A percentile compares a stretch with the other conserved stretches of the same genome.
Conservation (phyloP, 352 stramenopile species). For the Saprolegnia diclina region DNA sequence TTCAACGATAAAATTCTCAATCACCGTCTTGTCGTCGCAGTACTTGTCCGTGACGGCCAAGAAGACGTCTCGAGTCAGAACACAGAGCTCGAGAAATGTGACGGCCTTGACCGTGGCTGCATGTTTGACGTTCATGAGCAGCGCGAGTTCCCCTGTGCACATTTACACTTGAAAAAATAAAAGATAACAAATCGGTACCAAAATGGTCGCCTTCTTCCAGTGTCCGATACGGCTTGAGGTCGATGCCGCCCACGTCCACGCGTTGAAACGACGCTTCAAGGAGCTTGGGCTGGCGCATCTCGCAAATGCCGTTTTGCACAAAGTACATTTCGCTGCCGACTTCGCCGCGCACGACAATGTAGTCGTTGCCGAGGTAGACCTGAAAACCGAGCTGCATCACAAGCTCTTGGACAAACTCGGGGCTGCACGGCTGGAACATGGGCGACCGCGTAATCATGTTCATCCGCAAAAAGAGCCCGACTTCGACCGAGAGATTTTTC, state of each 20-base stretch:
- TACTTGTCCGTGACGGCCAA: constrained; percentile 70
- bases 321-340: constrained; percentile 88
- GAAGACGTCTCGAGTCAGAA: constrained; percentile 65
- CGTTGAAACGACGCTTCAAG: constrained; percentile 14
- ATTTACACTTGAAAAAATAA: neutral
- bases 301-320: constrained; percentile 67
- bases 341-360: constrained; percentile 75
- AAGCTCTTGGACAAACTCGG: constrained; percentile 76
- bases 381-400: constrained; percentile 77
- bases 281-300: constrained; percentile 62
- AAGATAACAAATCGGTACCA: constrained; percentile 27
- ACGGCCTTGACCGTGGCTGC: constrained; percentile 65
- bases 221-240: neutral
- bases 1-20: constrained; percentile 83
- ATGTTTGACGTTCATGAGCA: constrained; percentile 81
- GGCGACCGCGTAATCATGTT: constrained; percentile 83
- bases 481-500: constrained; percentile 74
- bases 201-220: constrained; percentile 73
- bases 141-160: constrained; percentile 59
- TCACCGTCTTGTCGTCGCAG: constrained; percentile 68
- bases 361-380: constrained; percentile 81
- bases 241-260: neutral
- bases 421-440: constrained; percentile 74
- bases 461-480: constrained; percentile 76
- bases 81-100: constrained; percentile 70